A percentile compares a stretch with the other conserved stretches of the same genome.
Conservation (phyloP, 768 basidiomycete species). For the Tulasnella sp. region DNA sequence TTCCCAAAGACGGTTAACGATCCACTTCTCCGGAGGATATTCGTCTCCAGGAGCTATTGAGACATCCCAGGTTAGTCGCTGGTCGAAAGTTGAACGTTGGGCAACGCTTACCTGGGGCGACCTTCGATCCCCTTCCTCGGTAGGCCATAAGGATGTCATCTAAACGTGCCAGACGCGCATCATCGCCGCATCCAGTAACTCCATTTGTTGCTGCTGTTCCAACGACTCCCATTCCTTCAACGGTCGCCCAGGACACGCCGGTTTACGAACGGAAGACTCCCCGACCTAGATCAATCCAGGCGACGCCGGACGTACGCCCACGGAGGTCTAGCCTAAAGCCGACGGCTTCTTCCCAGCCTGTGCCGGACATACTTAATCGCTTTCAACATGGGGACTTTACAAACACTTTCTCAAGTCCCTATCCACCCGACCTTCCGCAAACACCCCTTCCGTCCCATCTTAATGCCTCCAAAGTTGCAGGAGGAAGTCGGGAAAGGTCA, state of each 20-base stretch:
- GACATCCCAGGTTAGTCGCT: neutral
- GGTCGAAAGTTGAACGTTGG: neutral
- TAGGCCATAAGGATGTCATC: neutral
- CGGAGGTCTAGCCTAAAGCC: conserved; percentile 16
- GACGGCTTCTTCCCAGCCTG: neutral
- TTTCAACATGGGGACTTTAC: neutral
- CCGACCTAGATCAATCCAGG: conserved; percentile 7
- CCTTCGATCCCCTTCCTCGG: neutral
- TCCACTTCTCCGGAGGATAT: neutral
- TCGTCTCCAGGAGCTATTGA: no score
- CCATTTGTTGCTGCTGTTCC: conserved; percentile 6
- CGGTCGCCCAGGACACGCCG: neutral
- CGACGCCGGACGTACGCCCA: conserved; percentile 12
- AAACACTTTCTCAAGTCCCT: neutral
- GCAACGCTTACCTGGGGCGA: neutral
- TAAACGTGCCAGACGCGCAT: conserved; percentile 17
- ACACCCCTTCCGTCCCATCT: neutral
- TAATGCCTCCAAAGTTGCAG: neutral
- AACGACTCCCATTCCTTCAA: neutral
- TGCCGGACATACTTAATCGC: neutral
- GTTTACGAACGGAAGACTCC: conserved; percentile 3
- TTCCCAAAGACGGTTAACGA: no score
- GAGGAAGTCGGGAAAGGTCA: neutral
- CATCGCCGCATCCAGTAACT: conserved; percentile 3
- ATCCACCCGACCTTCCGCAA: neutral